Percentiles rank a stretch among this genome's conserved stretches.
phyloP scores from a whole-genome alignment of 768 basidiomycete species.

The Tulasnella sp. region DNA sequence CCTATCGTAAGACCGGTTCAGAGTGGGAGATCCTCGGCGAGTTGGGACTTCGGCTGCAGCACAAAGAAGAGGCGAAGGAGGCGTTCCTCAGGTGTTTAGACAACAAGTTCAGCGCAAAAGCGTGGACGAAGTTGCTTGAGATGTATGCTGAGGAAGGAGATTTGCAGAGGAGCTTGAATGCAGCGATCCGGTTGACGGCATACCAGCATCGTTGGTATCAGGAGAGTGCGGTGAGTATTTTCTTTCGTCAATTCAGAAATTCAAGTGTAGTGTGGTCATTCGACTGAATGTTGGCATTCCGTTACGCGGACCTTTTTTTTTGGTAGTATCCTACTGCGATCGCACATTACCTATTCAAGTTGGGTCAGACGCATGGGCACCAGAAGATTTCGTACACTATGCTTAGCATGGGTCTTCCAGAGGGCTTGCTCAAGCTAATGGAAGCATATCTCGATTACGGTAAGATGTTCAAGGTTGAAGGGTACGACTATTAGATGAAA shows the following conservation, averaged over 20 bases:
- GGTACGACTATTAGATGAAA: constrained; percentile 18
- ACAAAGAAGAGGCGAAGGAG: constrained; percentile 98
- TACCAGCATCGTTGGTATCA: constrained; percentile 69
- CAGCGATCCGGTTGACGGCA: constrained; percentile 82
- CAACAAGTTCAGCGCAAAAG: constrained; percentile 76
- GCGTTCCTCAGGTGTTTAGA: constrained; percentile 94
- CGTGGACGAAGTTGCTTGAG: constrained; percentile 88
- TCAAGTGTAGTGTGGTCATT: too few species aligned
- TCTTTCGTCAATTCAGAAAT: too few species aligned
- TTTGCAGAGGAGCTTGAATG: constrained; percentile 79
- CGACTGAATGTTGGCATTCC: not conserved
- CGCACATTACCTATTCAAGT: constrained; percentile 82
- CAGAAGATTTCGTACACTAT: constrained; percentile 90
- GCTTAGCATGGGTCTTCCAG: constrained; percentile 87
- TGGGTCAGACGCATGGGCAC: constrained; percentile 86
- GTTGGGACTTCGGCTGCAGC: constrained; percentile 81
- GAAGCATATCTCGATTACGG: constrained; percentile 84
- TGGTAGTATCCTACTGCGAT: constrained; percentile 80
- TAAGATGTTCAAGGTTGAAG: constrained; percentile 77
- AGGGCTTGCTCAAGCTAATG: constrained; percentile 85
- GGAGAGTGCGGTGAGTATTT: constrained; percentile 77
- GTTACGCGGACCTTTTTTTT: constrained; percentile 4
- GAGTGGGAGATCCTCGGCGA: constrained; percentile 99
- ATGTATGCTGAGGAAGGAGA: constrained; percentile 97
- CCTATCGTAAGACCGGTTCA: constrained; percentile 89